Evolutionary conservation across 352 stramenopile species (phyloP).

Genomic region (Pseudoperonospora humuli): DNA sequence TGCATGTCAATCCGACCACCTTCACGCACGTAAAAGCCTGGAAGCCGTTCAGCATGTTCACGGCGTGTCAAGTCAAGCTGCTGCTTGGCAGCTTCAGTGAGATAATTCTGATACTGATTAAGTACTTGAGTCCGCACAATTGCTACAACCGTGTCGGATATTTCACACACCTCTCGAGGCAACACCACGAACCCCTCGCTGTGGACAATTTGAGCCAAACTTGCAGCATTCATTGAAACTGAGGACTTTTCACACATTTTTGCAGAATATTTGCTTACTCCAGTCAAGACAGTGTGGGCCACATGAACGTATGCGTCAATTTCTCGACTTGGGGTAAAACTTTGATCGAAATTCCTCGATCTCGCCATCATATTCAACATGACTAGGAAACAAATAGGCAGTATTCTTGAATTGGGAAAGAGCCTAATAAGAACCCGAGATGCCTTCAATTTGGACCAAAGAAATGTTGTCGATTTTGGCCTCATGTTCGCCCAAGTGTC

Average conservation of each 20-base stretch:
- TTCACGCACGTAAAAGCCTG: conserved; percentile 64
- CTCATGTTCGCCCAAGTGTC: too few species aligned
- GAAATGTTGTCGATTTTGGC: too few species aligned
- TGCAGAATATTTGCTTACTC: too few species aligned
- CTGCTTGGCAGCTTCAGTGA: conserved; percentile 21
- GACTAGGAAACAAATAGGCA: too few species aligned
- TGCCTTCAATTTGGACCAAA: too few species aligned
- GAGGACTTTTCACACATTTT: too few species aligned
- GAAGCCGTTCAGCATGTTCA: conserved; percentile 44
- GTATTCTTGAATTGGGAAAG: too few species aligned
- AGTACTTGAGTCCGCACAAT: conserved; percentile 24
- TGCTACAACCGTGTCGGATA: conserved; percentile 11
- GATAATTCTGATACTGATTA: conserved; percentile 29
- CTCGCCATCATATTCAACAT: too few species aligned
- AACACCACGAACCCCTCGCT: conserved; percentile 44
- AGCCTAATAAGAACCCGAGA: too few species aligned
- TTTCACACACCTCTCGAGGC: conserved; percentile 8
- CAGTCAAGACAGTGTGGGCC: too few species aligned
- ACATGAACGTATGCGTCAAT: too few species aligned
- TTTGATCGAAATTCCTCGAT: too few species aligned
- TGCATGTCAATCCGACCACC: conserved; percentile 71
- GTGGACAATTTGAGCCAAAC: conserved; percentile 26
- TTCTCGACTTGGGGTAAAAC: conserved; percentile 15
- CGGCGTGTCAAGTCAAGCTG: conserved; percentile 25
- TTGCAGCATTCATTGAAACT: conserved; percentile 15